These are phyloP conservation scores for Trametopsis cervina DNA, from an alignment of 768 basidiomycete species.

Conservation along the genomic window DNA sequence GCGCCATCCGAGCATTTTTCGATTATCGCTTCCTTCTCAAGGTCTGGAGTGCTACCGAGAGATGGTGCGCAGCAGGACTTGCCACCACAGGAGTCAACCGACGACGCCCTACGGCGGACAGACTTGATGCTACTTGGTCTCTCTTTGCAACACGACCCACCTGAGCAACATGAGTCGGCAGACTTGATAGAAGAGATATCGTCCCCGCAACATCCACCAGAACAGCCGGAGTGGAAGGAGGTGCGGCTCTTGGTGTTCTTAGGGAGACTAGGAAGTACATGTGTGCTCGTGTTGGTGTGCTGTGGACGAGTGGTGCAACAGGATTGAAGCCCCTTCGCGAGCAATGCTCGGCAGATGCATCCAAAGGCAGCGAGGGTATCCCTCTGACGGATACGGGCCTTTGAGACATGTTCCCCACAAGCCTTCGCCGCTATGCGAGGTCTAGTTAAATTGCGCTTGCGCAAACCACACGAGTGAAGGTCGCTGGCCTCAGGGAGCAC, in stretches of 20 bases:
- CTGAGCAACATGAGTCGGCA: constrained; percentile 15
- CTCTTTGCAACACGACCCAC: constrained; percentile 4
- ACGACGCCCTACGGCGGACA: constrained; percentile 9
- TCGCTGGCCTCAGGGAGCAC: neutral
- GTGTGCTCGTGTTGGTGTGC: neutral
- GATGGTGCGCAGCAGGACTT: constrained; percentile 1
- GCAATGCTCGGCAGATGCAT: constrained; percentile 23
- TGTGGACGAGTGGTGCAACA: constrained; percentile 17
- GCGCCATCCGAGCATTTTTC: neutral
- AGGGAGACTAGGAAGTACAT: neutral
- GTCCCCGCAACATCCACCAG: constrained; percentile 3
- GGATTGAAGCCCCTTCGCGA: constrained; percentile 21
- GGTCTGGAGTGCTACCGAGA: neutral
- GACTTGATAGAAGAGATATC: constrained; percentile 8
- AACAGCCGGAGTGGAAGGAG: constrained; percentile 4
- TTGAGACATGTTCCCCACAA: constrained; percentile 20
- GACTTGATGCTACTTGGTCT: constrained; percentile 7
- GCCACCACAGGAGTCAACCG: constrained; percentile 13
- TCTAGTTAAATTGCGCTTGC: constrained; percentile 11
- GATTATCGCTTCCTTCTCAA: constrained; percentile 9
- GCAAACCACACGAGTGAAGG: constrained; percentile 11
- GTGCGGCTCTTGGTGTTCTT: neutral
- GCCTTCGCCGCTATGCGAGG: constrained; percentile 4
- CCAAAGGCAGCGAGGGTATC: constrained; percentile 24
- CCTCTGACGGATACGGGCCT: constrained; percentile 21